Evolutionary conservation across 768 basidiomycete genomes (phyloP).

Genomic region (Macrolepiota fuliginosa): DNA sequence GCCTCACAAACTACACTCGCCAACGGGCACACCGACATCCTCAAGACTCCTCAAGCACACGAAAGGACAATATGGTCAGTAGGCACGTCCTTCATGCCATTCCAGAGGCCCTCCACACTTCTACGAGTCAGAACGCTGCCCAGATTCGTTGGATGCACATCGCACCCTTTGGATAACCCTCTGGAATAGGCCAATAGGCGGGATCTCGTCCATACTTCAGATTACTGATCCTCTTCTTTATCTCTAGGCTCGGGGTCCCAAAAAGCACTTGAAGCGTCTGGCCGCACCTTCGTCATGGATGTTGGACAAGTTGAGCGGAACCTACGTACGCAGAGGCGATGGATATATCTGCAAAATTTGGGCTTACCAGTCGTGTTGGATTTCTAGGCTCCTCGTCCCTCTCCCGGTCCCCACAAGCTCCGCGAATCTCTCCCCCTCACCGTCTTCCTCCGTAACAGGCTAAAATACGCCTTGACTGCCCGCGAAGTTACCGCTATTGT

Average conservation of each 20-base stretch:
- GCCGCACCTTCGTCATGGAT: constrained; percentile 99
- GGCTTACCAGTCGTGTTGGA: constrained; percentile 13
- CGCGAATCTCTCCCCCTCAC: constrained; percentile 96
- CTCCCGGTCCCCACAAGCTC: constrained; percentile 98
- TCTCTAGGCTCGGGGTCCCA: constrained; percentile 90
- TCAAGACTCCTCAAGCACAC: constrained; percentile 42
- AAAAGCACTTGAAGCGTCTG: constrained; percentile 98
- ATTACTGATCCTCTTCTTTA: constrained; percentile 24
- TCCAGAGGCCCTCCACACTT: constrained; percentile 20
- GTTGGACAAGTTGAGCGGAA: constrained; percentile 97
- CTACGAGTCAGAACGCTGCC: constrained; percentile 18
- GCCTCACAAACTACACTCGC: constrained; percentile 34
- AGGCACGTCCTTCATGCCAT: constrained; percentile 20
- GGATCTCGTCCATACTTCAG: constrained; percentile 10
- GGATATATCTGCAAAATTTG: constrained; percentile 5
- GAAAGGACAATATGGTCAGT: constrained; percentile 48
- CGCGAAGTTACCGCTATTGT: constrained; percentile 96
- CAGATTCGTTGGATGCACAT: constrained; percentile 38
- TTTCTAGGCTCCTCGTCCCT: constrained; percentile 87
- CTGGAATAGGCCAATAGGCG: constrained; percentile 10
- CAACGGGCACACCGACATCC: constrained; percentile 43
- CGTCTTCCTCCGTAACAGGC: constrained; percentile 97
- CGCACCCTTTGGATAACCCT: constrained; percentile 37
- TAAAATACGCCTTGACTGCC: constrained; percentile 98
- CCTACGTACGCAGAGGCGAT: constrained; percentile 57